These are phyloP conservation scores for Erodium maritimum DNA, from an alignment of 345 rosid species.

Conservation along the genomic window DNA sequence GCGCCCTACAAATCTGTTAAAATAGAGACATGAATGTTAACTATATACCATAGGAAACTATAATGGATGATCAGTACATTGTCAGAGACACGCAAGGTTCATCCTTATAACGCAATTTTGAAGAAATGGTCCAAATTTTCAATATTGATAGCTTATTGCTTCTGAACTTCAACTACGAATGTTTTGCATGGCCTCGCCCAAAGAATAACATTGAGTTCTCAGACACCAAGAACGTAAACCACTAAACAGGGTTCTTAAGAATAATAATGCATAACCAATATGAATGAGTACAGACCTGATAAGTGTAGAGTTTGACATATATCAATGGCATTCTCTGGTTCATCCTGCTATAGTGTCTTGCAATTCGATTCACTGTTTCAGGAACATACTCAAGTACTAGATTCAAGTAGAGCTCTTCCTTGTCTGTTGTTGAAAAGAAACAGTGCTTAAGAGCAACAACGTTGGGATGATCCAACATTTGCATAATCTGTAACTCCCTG, in stretches of 20 bases:
- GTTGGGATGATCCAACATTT: slow-evolving; percentile 89
- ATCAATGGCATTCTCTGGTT: slow-evolving; percentile 83
- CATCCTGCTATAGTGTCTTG: slow-evolving; percentile 70
- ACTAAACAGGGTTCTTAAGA: too few species aligned
- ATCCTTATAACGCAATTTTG: too few species aligned
- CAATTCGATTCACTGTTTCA: slow-evolving; percentile 73
- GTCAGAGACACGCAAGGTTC: background rate
- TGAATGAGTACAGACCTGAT: slow-evolving; percentile 46
- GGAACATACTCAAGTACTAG: slow-evolving; percentile 96
- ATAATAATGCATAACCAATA: background rate
- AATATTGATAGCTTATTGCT: too few species aligned
- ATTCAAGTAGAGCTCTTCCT: slow-evolving; percentile 89
- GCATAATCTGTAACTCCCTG: slow-evolving; percentile 86
- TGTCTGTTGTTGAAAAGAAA: slow-evolving; percentile 89
- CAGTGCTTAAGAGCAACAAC: slow-evolving; percentile 74
- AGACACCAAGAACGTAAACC: too few species aligned
- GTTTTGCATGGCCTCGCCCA: too few species aligned
- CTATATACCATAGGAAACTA: background rate
- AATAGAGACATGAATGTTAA: too few species aligned
- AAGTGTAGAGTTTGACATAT: slow-evolving; percentile 84
- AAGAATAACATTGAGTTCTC: too few species aligned
- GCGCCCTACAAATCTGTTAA: slow-evolving; percentile 89
- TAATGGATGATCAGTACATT: background rate
- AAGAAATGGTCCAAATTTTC: too few species aligned
- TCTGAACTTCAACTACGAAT: too few species aligned